Base-by-base conservation (phyloP, 2,329 filamentous ascomycete genomes). In the Neofusicoccum sp. region DNA sequence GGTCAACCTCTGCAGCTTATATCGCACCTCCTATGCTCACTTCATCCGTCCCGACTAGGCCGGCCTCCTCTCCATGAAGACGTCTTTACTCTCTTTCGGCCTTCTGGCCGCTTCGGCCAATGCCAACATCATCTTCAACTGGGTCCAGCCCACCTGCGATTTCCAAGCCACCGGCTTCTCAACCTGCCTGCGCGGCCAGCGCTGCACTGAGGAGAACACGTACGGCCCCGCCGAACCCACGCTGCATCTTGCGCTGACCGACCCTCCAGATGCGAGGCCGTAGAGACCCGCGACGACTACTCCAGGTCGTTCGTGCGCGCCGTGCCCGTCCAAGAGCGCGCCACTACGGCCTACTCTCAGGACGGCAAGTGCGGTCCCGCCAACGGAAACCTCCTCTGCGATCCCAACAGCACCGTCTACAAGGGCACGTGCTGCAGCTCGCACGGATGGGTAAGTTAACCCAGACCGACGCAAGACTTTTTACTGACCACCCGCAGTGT, bases 111-210 rank as follows among this genome's bases (percentile, higher is more conserved):
- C 71, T 56, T 63, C 75, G 14, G 70, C 71, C 20, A 69, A 70
- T 5, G 80, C 78, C 58, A 82, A 82, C 67, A 82, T 82, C 68
- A 75, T 78, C 62, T 80, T 82, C 68, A 68, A 70, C 38, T 76
- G 76, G 71, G 76, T 80, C 7, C 73, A 79, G 51, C 75, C 80
- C 24, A 73, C 62, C 3, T 82, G 80, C 68, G 67, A 76, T 57
- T 65, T 66, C 60, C 63, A 61, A 28, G 34, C 63, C 1, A 33
- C 66, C 6, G 66, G 40, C n/a, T 65, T 49, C 31, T 68, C 51
- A 59, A 63, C 61, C 20, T 80, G 77, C 62, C 65, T 78, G 53
- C 71, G 69, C 54, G 73, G 76, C 45, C 72, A 77, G 65, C 63
- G 73, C 57, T 78, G 73, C 66, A 67, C 67, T 9, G 60, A 68